Base-by-base conservation (phyloP, 805 yeast species). In the Metschnikowia vanudenii region DNA sequence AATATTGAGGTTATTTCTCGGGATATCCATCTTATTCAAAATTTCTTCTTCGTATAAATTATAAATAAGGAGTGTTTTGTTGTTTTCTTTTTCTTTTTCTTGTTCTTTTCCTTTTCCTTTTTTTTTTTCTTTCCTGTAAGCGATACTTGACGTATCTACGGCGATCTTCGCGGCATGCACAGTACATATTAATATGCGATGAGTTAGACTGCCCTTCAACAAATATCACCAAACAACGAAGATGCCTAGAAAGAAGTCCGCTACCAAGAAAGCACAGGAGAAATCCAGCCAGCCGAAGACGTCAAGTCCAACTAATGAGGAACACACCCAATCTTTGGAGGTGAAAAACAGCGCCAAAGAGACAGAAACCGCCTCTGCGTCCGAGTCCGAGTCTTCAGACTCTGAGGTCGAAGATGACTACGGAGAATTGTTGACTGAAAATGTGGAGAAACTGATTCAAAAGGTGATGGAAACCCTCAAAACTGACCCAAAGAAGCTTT, bases 191-290 rank as follows among this genome's bases (percentile, higher is more conserved):
- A 19, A 40, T n/a, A n/a, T n/a, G 50, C 49, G 55, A 46, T 45
- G 56, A 50, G 56, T 39, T 53, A 37, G 12, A 28, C 16, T 17
- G 7, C 26, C 17, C 18, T n/a, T 8, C n/a, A 9, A 20, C 18
- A 37, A n/a, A 7, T 13, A 4, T 16, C 30, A 22, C 26, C 16
- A 12, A 22, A 17, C 35, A 36, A 31, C 24, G 30, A 48, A 18
- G 18, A 87, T 87, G 96, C 84, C 94, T 36, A 83, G 95, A 80
- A 88, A 87, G 82, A 87, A 87, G 75, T 84, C 92, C 19, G 90
- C 91, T 34, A 73, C 90, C 46, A 85, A 84, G 60, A 84, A 69
- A 59, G 91, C 91, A 10, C 74, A 67, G 45, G 82, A 76, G 49
- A 76, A 72, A 6, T 69, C 52, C 17, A 51, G 49, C 9, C 13